Base-by-base conservation (phyloP, 495 filamentous ascomycete species). In the Diplogelasinospora grovesii region DNA sequence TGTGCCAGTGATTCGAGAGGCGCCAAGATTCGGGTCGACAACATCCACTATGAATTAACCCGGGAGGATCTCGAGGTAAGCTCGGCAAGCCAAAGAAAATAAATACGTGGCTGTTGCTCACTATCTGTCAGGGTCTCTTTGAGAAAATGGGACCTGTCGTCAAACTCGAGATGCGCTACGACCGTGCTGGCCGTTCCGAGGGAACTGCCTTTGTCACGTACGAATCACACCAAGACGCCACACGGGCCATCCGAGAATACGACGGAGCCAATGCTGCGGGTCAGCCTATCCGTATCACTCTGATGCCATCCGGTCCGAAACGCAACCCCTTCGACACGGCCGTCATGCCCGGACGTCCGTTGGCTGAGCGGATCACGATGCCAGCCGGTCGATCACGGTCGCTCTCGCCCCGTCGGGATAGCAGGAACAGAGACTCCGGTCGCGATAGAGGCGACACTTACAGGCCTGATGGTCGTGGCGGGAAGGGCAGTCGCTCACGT, bases 251-350 rank as follows among this genome's bases (percentile, higher is more conserved):
- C 45, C 68, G 65, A 28, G 85, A 95, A 50, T 95, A 81, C 48
- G 82, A 95, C 59, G 85, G 86, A 35, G 89, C 89, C 43, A 95
- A 95, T 61, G 90, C 90, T 24, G 85, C 89, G 48, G 86, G 85
- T 69, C 88, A 95, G 60, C 89, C 86, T 2, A 95, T 97, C 44
- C 81, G 75, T n/a, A 59, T 96, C 20, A 79, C 79, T 1, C 65
- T 89, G 11, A 54, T 92, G 14, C 73, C 81, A 8, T 54, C 56
- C 31, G 70, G 67, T 16, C 65, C 74, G 29, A 42, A 53, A 30
- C 62, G 66, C 41, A 63, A 82, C 52, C 71, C 77, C 28, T 79
- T 80, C 45, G 82, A 75, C 63, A 75, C 52, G 35, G 78, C 68
- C 32, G 68, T 62, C 51, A 69, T 61, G 50, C 79, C 67, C 29